Base-by-base conservation (phyloP, 768 basidiomycete genomes). In the Pisolithus albus region DNA sequence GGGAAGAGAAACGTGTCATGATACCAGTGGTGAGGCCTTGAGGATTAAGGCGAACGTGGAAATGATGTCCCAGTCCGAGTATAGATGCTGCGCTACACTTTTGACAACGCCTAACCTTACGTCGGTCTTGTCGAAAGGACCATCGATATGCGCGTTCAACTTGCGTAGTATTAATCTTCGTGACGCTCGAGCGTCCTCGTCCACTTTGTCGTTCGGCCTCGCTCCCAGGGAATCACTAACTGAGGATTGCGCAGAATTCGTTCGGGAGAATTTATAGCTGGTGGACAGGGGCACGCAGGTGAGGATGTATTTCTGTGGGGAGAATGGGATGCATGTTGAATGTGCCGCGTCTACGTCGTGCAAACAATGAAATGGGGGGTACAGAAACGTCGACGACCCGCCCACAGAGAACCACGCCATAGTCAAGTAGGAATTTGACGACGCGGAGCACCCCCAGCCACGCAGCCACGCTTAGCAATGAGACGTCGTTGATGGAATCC, bases 101-200 rank as follows among this genome's bases (percentile, higher is more conserved):
- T 79, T 82, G 52, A 87, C 77, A 47, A 86, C 78, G 44, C 75
- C 72, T 18, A 86, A 64, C 84, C 86, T 87, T 1, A 66, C 68
- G 19, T 70, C 70, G 32, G 75, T 71, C 59, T 86, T 82, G 40
- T 82, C 81, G 58, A 78, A 76, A 2, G 81, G 80, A 5, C 78
- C 79, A n/a, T 71, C 70, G 49, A 78, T 56, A 45, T 77, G 69
- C 52, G 79, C 75, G 37, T 83, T 79, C 49, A 88, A 76, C 67
- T 86, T 87, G 43, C 82, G 77, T 39, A 81, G 64, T 19, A 88
- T 59, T n/a, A 89, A 64, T 16, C 83, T 74, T 13, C 84, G 82
- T 32, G 86, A 70, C 24, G 75, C 72, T 36, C 78, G 76, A 10
- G 74, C 76, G 53, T 88, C 87, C 44, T 86, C 80, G 50, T 84